Evolutionary conservation across 2,329 filamentous ascomycete species (phyloP), one percentile per base, ranked within the genome.

Genomic region (Epichloe aotearoae): DNA sequence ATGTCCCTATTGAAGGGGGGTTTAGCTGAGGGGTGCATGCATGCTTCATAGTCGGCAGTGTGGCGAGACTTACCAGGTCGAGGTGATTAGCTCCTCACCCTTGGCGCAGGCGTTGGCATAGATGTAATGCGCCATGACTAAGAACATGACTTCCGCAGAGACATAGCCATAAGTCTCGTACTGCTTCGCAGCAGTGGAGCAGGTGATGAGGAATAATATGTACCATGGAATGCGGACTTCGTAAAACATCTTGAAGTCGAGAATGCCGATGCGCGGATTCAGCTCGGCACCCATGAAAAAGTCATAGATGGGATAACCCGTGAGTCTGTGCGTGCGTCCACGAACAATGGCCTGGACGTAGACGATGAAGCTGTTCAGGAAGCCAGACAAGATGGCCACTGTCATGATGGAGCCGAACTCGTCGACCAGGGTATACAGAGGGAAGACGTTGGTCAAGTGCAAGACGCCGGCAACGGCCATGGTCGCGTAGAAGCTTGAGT

Each of bases 221-320:
- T 83, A 95, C 89, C 89, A 95, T 38, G 89, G 89, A 56, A 95
- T 78, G 58, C 89, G 84, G 54, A 95, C 88, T 66, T 95, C 89
- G 62, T 88, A 93, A 71, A 95, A 95, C 88, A 94, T 93, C 72
- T 94, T 94, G 72, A 93, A 88, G 68, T 94, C 88, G 47, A 94
- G 71, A 58, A 88, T 83, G 51, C 83, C 84, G 64, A 62, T 79
- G 58, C 88, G 78, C 4, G 88, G 88, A 70, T 94, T 93, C 51
- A 94, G 74, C 70, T 94, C 88, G 12, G 86, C 84, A 50, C 88
- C 88, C 80, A 93, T 89, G 74, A 93, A 94, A 69, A 93, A 93
- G 71, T 94, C 88, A 66, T 93, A 91, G 60, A 93, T 71, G 44
- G 76, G 78, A 59, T 82, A 77, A 38, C 86, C 87, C 2, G 88